Percentiles rank a stretch among this genome's conserved stretches.
These are phyloP conservation scores for Aspergillus egyptiacus DNA, from an alignment of 495 filamentous ascomycete genomes.

Conservation along the genomic window DNA sequence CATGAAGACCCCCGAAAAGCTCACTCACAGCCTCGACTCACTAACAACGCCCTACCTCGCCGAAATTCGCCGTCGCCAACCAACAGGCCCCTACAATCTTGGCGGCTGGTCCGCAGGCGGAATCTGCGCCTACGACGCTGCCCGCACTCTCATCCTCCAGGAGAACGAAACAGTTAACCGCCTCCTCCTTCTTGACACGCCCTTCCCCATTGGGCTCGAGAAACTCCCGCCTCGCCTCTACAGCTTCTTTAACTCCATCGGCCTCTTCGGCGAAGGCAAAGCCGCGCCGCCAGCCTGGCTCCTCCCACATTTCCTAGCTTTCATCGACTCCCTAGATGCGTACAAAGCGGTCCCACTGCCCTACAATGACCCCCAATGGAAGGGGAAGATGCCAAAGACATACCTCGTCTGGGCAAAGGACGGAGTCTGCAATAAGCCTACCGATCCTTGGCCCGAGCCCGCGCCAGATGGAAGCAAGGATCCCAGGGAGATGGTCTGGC, in stretches of 20 bases:
- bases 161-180: conserved; percentile 63
- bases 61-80: conserved; percentile 65
- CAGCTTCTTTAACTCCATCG: conserved; percentile 71
- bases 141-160: conserved; percentile 61
- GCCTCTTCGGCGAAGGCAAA: conserved; percentile 67
- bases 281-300: conserved; percentile 69
- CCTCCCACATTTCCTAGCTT: conserved; percentile 74
- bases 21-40: conserved; percentile 50
- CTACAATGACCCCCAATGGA: conserved; percentile 37
- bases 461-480: conserved; percentile 52
- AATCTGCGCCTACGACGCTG: conserved; percentile 80
- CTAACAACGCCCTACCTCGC: conserved; percentile 54
- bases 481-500: conserved; percentile 61
- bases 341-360: conserved; percentile 53
- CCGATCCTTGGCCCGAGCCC: conserved; percentile 64
- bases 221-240: conserved; percentile 72
- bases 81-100: conserved; percentile 63
- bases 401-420: conserved; percentile 75
- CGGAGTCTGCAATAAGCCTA: conserved; percentile 66
- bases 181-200: conserved; percentile 77
- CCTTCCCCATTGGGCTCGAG: conserved; percentile 70
- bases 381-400: conserved; percentile 49
- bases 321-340: conserved; percentile 66
- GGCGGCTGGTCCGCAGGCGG: conserved; percentile 84
- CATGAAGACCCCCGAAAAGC: conserved; percentile 55